phyloP scores from a whole-genome alignment of 78 protist genomes.

The Polysphondylium violaceum region DNA sequence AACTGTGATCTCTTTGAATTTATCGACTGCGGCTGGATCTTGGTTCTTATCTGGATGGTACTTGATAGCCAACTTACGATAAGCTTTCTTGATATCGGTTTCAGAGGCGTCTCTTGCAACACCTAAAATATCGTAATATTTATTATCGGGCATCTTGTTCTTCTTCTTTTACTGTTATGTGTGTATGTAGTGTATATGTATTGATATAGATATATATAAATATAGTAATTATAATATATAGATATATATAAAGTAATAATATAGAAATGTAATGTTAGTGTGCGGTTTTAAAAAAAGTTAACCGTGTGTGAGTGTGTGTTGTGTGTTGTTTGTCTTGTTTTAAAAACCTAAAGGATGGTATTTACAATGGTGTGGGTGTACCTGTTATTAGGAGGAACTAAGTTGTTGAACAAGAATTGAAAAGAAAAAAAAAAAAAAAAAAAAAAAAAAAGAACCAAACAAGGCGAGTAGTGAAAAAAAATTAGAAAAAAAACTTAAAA shows the following conservation, averaged over 20 bases:
- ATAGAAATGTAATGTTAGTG: background rate
- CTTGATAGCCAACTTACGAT: slow-evolving; percentile 94
- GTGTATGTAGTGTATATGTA: background rate
- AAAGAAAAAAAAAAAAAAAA: too few relatives aligned
- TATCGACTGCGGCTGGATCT: slow-evolving; percentile 79
- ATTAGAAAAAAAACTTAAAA: background rate
- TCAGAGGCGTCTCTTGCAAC: slow-evolving; percentile 83
- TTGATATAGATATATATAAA: background rate
- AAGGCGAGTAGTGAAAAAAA: background rate
- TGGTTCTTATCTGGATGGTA: slow-evolving; percentile 98
- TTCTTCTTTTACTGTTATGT: background rate
- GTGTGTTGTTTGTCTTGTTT: background rate
- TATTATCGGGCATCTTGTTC: slow-evolving; percentile 50
- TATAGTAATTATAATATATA: background rate
- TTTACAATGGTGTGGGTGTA: too few relatives aligned
- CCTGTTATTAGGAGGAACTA: too few relatives aligned
- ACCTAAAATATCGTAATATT: slow-evolving; percentile 75
- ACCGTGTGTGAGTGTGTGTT: background rate
- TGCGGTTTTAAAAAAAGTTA: background rate
- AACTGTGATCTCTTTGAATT: slow-evolving; percentile 92
- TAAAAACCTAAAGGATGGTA: background rate
- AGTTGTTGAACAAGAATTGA: too few relatives aligned
- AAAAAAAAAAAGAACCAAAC: too few relatives aligned
- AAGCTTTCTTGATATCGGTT: slow-evolving; percentile 88
- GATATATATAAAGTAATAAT: background rate